Conservation (phyloP, 495 filamentous ascomycete species). For the Aspergillus egyptiacus region DNA sequence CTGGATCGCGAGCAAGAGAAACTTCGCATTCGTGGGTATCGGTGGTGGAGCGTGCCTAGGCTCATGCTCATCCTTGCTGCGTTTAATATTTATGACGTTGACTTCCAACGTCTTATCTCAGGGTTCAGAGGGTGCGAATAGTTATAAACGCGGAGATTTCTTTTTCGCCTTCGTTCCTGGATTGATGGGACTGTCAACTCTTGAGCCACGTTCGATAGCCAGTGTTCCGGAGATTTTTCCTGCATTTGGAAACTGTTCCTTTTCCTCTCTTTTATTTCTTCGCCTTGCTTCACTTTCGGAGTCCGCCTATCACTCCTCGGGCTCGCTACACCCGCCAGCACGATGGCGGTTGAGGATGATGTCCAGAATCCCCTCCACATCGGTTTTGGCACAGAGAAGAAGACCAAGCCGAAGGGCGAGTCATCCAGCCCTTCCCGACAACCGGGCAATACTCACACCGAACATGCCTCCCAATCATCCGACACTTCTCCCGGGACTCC, state of each 20-base stretch:
- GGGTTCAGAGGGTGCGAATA: neutral
- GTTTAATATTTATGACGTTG: slow-evolving; percentile 7
- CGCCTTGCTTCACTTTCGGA: neutral
- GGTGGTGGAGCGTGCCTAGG: neutral
- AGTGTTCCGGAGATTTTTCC: neutral
- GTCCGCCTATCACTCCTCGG: neutral
- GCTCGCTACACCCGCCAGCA: neutral
- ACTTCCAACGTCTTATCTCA: neutral
- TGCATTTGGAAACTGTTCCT: neutral
- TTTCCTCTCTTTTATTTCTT: neutral
- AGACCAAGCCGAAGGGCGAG: neutral
- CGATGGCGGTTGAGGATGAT: slow-evolving; percentile 5
- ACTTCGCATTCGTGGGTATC: neutral
- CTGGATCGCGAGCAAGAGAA: neutral
- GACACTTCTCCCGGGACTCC: slow-evolving; percentile 16
- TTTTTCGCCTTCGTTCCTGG: neutral
- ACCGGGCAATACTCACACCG: slow-evolving; percentile 15
- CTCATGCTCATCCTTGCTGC: too few species aligned
- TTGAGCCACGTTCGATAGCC: neutral
- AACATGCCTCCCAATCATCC: slow-evolving; percentile 18
- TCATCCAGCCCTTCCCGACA: slow-evolving; percentile 11
- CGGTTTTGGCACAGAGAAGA: neutral
- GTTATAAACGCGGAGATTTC: slow-evolving; percentile 1
- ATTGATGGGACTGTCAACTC: neutral
- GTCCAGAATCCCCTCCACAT: neutral